Evolutionary conservation across 495 filamentous ascomycete genomes (phyloP).

Genomic region (Penicillium robsamsonii): DNA sequence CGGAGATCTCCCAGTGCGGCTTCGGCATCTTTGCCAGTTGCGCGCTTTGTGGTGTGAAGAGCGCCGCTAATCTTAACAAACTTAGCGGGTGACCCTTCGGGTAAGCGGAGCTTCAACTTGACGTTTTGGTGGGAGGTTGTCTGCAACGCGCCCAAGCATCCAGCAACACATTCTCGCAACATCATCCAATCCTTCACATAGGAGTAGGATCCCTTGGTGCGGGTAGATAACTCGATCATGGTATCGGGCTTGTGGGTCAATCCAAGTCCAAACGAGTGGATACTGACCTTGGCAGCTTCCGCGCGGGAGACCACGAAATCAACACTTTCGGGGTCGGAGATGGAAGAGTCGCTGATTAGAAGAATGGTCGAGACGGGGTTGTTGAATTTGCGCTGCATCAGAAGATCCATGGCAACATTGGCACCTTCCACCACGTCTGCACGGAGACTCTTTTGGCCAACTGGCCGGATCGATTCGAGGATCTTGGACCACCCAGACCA

Average conservation of each 20-base stretch:
- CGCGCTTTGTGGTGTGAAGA: conserved; percentile 93
- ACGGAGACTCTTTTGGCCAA: conserved; percentile 93
- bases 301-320: conserved; percentile 98
- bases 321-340: conserved; percentile 90
- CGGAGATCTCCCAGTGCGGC: conserved; percentile 88
- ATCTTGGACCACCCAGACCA: conserved; percentile 92
- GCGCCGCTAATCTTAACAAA: conserved; percentile 99
- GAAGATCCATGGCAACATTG: conserved; percentile 97
- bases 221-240: conserved; percentile 94
- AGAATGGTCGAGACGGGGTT: conserved; percentile 96
- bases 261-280: conserved; percentile 95
- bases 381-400: conserved; percentile 96
- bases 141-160: conserved; percentile 91
- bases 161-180: conserved; percentile 94
- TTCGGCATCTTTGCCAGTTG: conserved; percentile 94
- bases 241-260: conserved; percentile 98
- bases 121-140: conserved; percentile 98
- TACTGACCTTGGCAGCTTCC: conserved; percentile 95
- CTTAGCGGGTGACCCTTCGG: conserved; percentile 94
- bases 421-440: conserved; percentile 97
- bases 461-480: conserved; percentile 82
- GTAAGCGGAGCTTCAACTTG: conserved; percentile 90
- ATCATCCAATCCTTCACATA: conserved; percentile 99
- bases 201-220: conserved; percentile 95
- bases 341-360: conserved; percentile 98